Evolutionary conservation across 2,329 filamentous ascomycete genomes (phyloP).

Genomic region (Sordariomycetes sp.): DNA sequence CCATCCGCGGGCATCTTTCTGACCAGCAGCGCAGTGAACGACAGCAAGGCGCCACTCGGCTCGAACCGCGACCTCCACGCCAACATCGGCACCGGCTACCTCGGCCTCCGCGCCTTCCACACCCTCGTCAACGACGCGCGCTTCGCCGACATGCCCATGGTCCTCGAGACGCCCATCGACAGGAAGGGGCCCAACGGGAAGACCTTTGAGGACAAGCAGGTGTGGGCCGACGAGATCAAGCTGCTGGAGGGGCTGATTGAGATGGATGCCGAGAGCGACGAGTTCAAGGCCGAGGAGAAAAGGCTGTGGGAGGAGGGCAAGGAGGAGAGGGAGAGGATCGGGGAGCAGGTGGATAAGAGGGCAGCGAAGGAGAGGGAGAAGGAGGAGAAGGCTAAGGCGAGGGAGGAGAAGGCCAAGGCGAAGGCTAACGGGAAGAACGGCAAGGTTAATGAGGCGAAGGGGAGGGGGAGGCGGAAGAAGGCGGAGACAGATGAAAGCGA

Average conservation of each 20-base stretch:
- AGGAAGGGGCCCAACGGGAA: slow-evolving; percentile 54
- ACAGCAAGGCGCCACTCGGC: slow-evolving; percentile 80
- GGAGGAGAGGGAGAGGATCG: slow-evolving; percentile 62
- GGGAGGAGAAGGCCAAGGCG: slow-evolving; percentile 14
- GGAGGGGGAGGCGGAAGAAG: slow-evolving; percentile 1
- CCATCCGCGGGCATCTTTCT: slow-evolving; percentile 2
- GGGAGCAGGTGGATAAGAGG: slow-evolving; percentile 72
- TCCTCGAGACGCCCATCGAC: slow-evolving; percentile 93
- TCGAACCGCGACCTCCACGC: slow-evolving; percentile 85
- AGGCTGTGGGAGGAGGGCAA: slow-evolving; percentile 58
- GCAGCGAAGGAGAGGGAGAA: slow-evolving; percentile 23
- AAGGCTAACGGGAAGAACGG: slow-evolving; percentile 9
- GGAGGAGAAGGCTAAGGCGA: slow-evolving; percentile 18
- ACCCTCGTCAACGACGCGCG: slow-evolving; percentile 74
- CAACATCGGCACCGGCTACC: slow-evolving; percentile 91
- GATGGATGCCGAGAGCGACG: slow-evolving; percentile 64
- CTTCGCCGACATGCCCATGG: slow-evolving; percentile 74
- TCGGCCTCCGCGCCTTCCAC: slow-evolving; percentile 85
- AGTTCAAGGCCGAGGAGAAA: slow-evolving; percentile 57
- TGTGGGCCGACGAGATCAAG: slow-evolving; percentile 95
- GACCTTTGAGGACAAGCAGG: slow-evolving; percentile 62
- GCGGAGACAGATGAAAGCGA: slow-evolving; percentile 3
- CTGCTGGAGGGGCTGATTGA: slow-evolving; percentile 80
- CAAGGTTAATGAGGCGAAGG: slow-evolving; percentile 21
- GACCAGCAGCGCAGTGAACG: slow-evolving; percentile 53